Percentiles rank a stretch among this genome's conserved stretches.
These are phyloP conservation scores for Platismatia glauca DNA, from an alignment of 495 filamentous ascomycete genomes.

Conservation along the genomic window DNA sequence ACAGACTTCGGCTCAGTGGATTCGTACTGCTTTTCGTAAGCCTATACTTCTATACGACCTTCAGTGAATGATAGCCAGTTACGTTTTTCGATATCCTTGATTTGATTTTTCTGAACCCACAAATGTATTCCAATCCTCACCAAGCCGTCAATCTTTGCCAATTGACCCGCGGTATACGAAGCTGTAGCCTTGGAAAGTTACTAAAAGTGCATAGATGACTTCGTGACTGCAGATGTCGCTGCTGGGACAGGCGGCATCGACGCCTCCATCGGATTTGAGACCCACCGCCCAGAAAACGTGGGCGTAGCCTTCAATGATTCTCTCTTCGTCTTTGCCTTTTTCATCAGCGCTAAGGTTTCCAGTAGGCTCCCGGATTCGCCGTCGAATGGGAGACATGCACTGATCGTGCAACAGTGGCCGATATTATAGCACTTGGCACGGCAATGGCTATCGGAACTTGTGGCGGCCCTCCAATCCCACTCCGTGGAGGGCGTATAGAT, in stretches of 20 bases:
- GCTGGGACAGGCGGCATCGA: slow-evolving; percentile 30
- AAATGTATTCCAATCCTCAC: not conserved
- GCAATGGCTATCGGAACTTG: slow-evolving; percentile 49
- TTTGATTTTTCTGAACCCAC: not conserved
- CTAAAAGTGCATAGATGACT: slow-evolving; percentile 22
- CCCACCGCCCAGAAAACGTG: slow-evolving; percentile 39
- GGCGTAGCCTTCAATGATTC: slow-evolving; percentile 48
- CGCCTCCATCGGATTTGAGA: slow-evolving; percentile 30
- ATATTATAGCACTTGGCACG: slow-evolving; percentile 49
- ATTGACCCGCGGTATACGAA: no score
- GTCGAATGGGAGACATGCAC: not conserved
- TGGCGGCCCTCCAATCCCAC: slow-evolving; percentile 47
- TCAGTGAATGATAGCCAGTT: not conserved
- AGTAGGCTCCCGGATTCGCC: not conserved
- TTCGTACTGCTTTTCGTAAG: slow-evolving; percentile 15
- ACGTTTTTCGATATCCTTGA: no score
- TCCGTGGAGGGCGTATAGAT: slow-evolving; percentile 46
- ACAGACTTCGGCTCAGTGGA: slow-evolving; percentile 15
- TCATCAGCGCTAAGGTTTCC: slow-evolving; percentile 40
- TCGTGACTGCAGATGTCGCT: slow-evolving; percentile 24
- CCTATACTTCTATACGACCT: no score
- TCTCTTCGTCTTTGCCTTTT: slow-evolving; percentile 43
- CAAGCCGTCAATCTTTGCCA: no score
- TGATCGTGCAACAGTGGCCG: slow-evolving; percentile 28
- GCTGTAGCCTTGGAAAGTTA: no score